These are phyloP conservation scores for Candida odintsovae DNA, from an alignment of 805 yeast genomes.

Conservation along the genomic window DNA sequence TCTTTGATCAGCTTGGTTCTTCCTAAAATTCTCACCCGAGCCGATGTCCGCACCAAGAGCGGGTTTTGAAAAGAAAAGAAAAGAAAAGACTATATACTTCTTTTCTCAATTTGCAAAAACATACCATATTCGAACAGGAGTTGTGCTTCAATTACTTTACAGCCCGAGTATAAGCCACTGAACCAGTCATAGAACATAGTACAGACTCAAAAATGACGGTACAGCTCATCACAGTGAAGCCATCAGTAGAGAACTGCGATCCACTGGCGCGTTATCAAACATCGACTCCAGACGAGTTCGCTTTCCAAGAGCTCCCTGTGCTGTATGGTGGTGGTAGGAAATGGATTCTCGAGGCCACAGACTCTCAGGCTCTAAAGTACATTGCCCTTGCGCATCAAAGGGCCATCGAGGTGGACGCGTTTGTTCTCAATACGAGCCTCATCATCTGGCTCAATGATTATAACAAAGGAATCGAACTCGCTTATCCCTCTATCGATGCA, in stretches of 20 bases:
- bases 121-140: no score
- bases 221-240: slow-evolving; percentile 19
- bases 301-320: slow-evolving; percentile 25
- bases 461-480: slow-evolving; percentile 32
- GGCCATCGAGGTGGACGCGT: slow-evolving; percentile 27
- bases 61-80: no score
- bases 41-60: background rate
- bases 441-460: slow-evolving; percentile 33
- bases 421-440: slow-evolving; percentile 30
- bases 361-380: slow-evolving; percentile 7
- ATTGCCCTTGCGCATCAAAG: slow-evolving; percentile 11
- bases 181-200: background rate
- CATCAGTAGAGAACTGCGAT: slow-evolving; percentile 31
- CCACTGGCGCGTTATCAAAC: slow-evolving; percentile 12
- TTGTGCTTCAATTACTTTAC: no score
- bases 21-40: no score
- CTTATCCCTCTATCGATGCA: slow-evolving; percentile 22
- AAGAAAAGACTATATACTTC: no score
- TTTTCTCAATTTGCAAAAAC: no score
- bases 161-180: no score
- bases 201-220: background rate
- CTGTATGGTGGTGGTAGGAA: slow-evolving; percentile 38
- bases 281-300: slow-evolving; percentile 14
- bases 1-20: no score
- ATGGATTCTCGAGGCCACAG: slow-evolving; percentile 18